Evolutionary conservation across 2,329 filamentous ascomycete genomes (phyloP), one percentile per base, ranked within the genome.

Genomic region (Claviceps lovelessii): DNA sequence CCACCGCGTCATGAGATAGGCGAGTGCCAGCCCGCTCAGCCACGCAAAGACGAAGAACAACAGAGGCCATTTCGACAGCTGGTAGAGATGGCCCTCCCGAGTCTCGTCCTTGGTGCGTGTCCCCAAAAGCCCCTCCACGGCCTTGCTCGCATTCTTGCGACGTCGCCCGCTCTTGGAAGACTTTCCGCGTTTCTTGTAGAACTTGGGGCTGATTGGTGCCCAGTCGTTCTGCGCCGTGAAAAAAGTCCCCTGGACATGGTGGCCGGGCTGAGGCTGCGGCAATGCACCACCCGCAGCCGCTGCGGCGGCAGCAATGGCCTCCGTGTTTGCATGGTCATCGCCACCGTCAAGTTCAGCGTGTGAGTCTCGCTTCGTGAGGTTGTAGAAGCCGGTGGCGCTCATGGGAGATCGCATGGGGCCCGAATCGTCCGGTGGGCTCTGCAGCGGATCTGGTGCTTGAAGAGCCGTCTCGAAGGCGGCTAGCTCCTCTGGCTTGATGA

Each of bases 211-310:
- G 13, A 97, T 81, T 0, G 93, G 93, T 17, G 88, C 84, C 93
- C 93, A 98, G 73, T 98, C 93, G 68, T 95, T 95, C 65, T 94
- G 82, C 45, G 93, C 91, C 4, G 88, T 87, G 63, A 97, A 88
- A 66, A 90, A 90, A 51, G 80, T 71, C 44, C 69, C 71, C 56
- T 70, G 68, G 2, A 45, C 58, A 59, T 60, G 68, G 54, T 57
- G 57, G 7, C 60, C 56, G 4, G 62, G 56, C 9, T 60, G 54
- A 9, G 17, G n/a, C 23, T 23, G 23, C 4, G 61, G 57, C 23
- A 68, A 41, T 7, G 73, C 68, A 29, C 70, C 67, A 4, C 71
- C 70, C 1, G 70, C 69, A 23, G 70, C 68, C 0, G 70, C 71
- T 0, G 69, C 67, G 2, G 69, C 65, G 1, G 69, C 67, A n/a